Evolutionary conservation across 192 early-diverging fungal species (phyloP).

Genomic region (Linnemannia schmuckeri): DNA sequence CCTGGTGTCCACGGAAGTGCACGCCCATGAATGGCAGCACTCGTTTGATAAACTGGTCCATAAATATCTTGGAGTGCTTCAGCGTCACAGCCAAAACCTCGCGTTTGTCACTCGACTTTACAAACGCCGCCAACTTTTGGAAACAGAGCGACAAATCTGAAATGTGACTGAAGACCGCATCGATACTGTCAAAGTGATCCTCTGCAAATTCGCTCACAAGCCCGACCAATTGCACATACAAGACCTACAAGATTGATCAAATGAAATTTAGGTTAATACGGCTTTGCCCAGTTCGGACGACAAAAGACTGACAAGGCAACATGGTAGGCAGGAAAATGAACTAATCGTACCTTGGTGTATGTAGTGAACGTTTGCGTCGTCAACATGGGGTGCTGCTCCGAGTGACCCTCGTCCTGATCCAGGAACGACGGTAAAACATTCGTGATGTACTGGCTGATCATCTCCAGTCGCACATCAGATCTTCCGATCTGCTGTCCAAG

Average conservation of each 20-base stretch:
- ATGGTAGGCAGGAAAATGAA: not conserved
- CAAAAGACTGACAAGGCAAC: too few species aligned
- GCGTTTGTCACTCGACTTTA: conserved; percentile 64
- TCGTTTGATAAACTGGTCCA: conserved; percentile 67
- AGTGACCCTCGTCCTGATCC: conserved; percentile 35
- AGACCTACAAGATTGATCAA: conserved; percentile 29
- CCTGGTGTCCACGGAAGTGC: conserved; percentile 61
- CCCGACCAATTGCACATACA: conserved; percentile 52
- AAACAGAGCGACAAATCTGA: conserved; percentile 58
- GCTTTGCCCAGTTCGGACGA: not conserved
- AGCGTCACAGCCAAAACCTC: conserved; percentile 59
- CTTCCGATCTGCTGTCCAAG: conserved; percentile 60
- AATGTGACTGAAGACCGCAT: conserved; percentile 45
- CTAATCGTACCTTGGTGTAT: conserved; percentile 53
- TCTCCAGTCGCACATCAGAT: conserved; percentile 35
- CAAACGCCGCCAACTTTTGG: conserved; percentile 57
- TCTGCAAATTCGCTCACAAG: conserved; percentile 36
- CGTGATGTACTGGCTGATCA: conserved; percentile 57
- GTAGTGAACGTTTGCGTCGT: conserved; percentile 53
- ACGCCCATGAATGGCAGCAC: conserved; percentile 63
- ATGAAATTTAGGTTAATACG: not conserved
- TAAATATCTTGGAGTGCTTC: conserved; percentile 62
- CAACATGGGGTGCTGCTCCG: conserved; percentile 58
- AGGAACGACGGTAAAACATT: conserved; percentile 58
- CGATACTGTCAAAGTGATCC: conserved; percentile 32